These are phyloP conservation scores for Isabelozyma gotoi DNA, from an alignment of 805 yeast genomes.

Conservation along the genomic window DNA sequence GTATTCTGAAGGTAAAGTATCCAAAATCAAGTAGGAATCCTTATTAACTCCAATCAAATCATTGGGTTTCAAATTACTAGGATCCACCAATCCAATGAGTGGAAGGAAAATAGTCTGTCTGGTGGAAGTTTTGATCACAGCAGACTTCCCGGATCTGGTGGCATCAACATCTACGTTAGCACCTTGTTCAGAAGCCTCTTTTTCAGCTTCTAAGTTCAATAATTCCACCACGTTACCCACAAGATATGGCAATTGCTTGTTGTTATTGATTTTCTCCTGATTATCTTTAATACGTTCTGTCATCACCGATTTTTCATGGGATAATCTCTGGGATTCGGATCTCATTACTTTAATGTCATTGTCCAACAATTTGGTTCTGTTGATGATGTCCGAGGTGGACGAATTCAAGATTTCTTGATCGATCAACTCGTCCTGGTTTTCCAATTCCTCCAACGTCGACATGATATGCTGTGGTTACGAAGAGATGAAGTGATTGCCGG, in stretches of 20 bases:
- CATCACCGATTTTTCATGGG: constrained; percentile 93
- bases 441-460: constrained; percentile 86
- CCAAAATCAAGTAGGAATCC: constrained; percentile 90
- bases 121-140: constrained; percentile 95
- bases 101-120: constrained; percentile 97
- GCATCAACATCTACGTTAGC: constrained; percentile 94
- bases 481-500: too few species aligned
- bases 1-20: constrained; percentile 94
- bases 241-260: constrained; percentile 90
- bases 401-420: constrained; percentile 80
- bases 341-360: constrained; percentile 94
- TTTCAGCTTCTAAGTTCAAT: constrained; percentile 82
- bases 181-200: constrained; percentile 83
- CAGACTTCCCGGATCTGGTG: constrained; percentile 91
- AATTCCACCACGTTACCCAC: constrained; percentile 97
- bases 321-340: constrained; percentile 84
- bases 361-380: constrained; percentile 83
- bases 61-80: constrained; percentile 90
- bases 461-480: constrained; percentile 30
- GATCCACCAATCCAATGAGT: constrained; percentile 91
- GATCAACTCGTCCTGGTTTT: constrained; percentile 57
- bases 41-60: constrained; percentile 97
- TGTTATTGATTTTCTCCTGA: constrained; percentile 92
- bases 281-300: constrained; percentile 91
- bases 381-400: constrained; percentile 78